A percentile compares a stretch with the other conserved stretches of the same genome.
phyloP scores from a whole-genome alignment of 108 stramenopile species.

The Epithemia pelagica region DNA sequence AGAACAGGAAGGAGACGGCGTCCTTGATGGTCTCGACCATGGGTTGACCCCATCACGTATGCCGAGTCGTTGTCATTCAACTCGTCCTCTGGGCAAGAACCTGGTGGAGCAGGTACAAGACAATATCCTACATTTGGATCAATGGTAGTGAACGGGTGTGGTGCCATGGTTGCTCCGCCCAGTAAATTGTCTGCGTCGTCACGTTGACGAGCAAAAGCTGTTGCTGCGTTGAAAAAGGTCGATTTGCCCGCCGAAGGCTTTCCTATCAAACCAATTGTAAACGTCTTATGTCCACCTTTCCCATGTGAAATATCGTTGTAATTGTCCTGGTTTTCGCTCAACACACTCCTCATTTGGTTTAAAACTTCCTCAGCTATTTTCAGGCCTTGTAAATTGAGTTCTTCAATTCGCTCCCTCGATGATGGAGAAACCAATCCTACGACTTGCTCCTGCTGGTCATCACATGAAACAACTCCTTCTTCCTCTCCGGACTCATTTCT shows the following conservation, averaged over 20 bases:
- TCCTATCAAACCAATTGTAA: conserved; percentile 67
- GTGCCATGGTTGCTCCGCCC: conserved; percentile 87
- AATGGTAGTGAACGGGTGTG: conserved; percentile 92
- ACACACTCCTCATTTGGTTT: background rate
- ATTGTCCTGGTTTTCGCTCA: background rate
- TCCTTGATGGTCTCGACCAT: conserved; percentile 66
- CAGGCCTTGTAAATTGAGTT: conserved; percentile 50
- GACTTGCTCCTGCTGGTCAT: background rate
- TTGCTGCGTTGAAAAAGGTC: conserved; percentile 88
- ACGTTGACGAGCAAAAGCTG: conserved; percentile 73
- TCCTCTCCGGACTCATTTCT: background rate
- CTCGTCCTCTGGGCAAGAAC: conserved; percentile 69
- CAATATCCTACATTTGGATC: conserved; percentile 87
- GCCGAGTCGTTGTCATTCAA: background rate
- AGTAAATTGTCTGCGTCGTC: conserved; percentile 27
- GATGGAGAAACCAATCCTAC: conserved; percentile 16
- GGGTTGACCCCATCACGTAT: conserved; percentile 44
- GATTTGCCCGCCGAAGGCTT: conserved; percentile 83
- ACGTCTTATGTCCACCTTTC: conserved; percentile 26
- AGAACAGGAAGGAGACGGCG: conserved; percentile 70
- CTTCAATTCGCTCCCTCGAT: conserved; percentile 31
- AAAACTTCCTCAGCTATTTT: conserved; percentile 43
- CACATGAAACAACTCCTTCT: background rate
- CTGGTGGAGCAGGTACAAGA: conserved; percentile 59
- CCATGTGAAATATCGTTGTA: conserved; percentile 9